Percentiles rank a stretch among this genome's conserved stretches.
phyloP scores from a whole-genome alignment of 495 filamentous ascomycete genomes.

The Neohortaea acidophila region DNA sequence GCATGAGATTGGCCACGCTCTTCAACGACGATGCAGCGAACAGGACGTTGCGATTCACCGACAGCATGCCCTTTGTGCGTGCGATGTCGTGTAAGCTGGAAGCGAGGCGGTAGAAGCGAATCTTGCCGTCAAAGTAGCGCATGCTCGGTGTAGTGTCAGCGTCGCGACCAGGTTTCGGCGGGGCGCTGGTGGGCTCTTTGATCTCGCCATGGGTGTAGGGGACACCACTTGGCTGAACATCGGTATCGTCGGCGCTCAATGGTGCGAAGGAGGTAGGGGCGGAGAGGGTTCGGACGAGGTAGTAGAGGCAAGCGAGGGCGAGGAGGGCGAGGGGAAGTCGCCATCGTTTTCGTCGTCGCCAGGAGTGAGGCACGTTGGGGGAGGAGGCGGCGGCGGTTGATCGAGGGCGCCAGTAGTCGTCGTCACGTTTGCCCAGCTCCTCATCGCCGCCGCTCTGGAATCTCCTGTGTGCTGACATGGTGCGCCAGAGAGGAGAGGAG shows the following conservation, averaged over 20 bases:
- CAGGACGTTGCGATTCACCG: constrained; percentile 39
- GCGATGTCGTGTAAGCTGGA: constrained; percentile 32
- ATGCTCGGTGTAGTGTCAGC: constrained; percentile 18
- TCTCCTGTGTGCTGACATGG: too few species aligned
- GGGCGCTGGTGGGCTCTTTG: constrained; percentile 20
- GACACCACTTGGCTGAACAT: neutral
- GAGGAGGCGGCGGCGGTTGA: constrained; percentile 21
- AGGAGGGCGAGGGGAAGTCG: constrained; percentile 30
- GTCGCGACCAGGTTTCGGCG: constrained; percentile 9
- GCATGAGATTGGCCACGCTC: constrained; percentile 40
- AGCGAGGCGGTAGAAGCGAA: constrained; percentile 41
- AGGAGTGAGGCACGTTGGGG: constrained; percentile 25
- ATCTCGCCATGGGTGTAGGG: neutral
- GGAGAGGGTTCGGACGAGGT: constrained; percentile 20
- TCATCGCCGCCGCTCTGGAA: constrained; percentile 39
- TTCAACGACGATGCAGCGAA: constrained; percentile 43
- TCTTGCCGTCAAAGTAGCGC: constrained; percentile 39
- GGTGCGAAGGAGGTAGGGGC: constrained; percentile 1
- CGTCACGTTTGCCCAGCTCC: constrained; percentile 56
- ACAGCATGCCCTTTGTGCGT: constrained; percentile 20
- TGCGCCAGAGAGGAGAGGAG: too few species aligned
- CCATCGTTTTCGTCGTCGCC: constrained; percentile 31
- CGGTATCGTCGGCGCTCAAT: neutral
- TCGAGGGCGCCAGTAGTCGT: constrained; percentile 41
- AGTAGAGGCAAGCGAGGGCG: constrained; percentile 27